Base-by-base conservation (phyloP, 2,329 filamentous ascomycete species). In the Fusarium sp. region DNA sequence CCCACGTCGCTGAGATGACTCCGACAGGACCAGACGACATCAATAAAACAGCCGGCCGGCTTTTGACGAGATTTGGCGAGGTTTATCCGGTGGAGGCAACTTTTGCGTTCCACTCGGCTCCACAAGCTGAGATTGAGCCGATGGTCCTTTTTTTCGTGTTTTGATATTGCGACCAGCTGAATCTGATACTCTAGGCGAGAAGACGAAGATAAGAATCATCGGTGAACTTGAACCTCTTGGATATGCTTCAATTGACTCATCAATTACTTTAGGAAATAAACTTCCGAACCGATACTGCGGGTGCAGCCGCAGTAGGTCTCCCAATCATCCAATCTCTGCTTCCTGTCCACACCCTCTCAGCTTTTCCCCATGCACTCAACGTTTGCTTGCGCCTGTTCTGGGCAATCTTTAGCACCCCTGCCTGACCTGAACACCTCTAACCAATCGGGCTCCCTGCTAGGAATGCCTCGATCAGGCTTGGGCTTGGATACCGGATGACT, bases 401-500 rank as follows among this genome's bases (percentile, higher is more conserved):
- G 50, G 35, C 24, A 58, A 45, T 57, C 61, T 64, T 64, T 42
- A 20, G 45, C 31, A 45, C 47, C 62, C 11, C 20, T 35, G 42
- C 11, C 20, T 35, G 42, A 9, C 27, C 24, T 31, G 29, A 29
- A 31, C 29, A 31, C 29, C 10, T 18, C 8, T 18, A n/a, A 9
- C 62, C 52, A 64, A 64, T 64, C 20, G 29, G 52, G 34, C 34
- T 14, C 13, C 18, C 22, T 42, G 45, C 18, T 22, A 22, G 18
- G 8, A 16, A 24, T 50, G 22, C 18, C 40, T 61, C 37, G 42
- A 47, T 45, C 45, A n/a, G 60, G 38, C n/a, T 59, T 57, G 52
- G 37, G n/a, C 35, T 29, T 38, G 56, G 56, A 40, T 40, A 31
- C 47, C 61, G 61, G 61, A 64, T 64, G 61, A 64, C 61, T 64